Conservation (phyloP, 2,329 filamentous ascomycete species). For the Pyrenophora tritici-repentis region DNA sequence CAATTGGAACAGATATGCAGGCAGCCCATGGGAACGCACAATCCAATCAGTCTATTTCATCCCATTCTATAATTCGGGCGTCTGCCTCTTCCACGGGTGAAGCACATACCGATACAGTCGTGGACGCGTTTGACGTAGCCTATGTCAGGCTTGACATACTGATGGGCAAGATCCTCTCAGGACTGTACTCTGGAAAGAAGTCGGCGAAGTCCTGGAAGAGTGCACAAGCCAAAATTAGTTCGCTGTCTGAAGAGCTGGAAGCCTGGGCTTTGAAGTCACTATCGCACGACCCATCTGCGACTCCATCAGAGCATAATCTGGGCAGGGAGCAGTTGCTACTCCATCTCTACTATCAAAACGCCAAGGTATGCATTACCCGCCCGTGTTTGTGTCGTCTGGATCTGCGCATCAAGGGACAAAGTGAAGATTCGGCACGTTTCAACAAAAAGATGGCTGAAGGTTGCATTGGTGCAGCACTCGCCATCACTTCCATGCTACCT, state of each 20-base stretch:
- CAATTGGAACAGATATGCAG: conserved; percentile 4
- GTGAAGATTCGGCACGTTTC: conserved; percentile 33
- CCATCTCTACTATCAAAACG: conserved; percentile 39
- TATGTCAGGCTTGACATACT: conserved; percentile 19
- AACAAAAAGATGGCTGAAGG: conserved; percentile 36
- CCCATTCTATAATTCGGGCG: not conserved
- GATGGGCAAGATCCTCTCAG: conserved; percentile 20
- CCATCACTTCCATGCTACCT: conserved; percentile 40
- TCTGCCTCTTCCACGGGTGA: not conserved
- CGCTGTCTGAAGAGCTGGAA: conserved; percentile 35
- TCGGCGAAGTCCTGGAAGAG: conserved; percentile 39
- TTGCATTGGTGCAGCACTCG: conserved; percentile 44
- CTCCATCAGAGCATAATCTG: not conserved
- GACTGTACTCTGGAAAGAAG: conserved; percentile 41
- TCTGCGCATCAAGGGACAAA: conserved; percentile 39
- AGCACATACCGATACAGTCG: not conserved
- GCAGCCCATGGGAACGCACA: conserved; percentile 5
- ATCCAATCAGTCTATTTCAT: not conserved
- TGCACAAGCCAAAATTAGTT: conserved; percentile 28
- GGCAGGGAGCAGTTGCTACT: conserved; percentile 25
- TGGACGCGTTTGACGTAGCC: conserved; percentile 4
- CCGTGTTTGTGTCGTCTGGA: conserved; percentile 47
- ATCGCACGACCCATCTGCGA: conserved; percentile 19
- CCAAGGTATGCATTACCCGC: conserved; percentile 44
- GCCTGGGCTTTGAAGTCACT: conserved; percentile 32